Evolutionary conservation across 129 eudicot species (phyloP).

Genomic region (Centella asiatica): DNA sequence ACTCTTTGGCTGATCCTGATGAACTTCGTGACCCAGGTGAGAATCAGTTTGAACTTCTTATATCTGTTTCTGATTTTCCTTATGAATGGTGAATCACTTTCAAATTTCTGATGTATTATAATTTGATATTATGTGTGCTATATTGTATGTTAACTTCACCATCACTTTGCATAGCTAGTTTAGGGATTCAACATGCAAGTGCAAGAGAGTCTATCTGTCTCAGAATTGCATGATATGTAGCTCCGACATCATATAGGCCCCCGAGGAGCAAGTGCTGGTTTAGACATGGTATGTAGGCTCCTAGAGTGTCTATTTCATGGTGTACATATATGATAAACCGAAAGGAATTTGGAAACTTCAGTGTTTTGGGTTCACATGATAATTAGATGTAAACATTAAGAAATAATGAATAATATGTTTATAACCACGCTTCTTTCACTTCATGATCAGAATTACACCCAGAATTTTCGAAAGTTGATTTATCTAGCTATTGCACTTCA

Average conservation of each 20-base stretch:
- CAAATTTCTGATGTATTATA: not conserved
- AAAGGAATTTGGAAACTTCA: not conserved
- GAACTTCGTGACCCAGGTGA: slow-evolving; percentile 78
- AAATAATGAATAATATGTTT: too few species aligned
- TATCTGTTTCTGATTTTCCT: not conserved
- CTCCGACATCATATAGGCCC: too few species aligned
- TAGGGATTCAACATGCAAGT: not conserved
- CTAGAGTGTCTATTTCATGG: too few species aligned
- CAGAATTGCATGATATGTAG: too few species aligned
- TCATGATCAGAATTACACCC: too few species aligned
- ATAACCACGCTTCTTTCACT: too few species aligned
- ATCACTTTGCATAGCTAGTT: not conserved
- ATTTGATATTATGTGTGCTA: not conserved
- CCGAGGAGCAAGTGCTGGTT: too few species aligned
- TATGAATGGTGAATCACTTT: not conserved
- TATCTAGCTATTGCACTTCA: too few species aligned
- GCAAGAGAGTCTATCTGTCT: not conserved
- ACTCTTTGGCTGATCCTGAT: slow-evolving; percentile 78
- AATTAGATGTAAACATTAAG: too few species aligned
- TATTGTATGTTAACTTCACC: not conserved
- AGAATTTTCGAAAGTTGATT: too few species aligned
- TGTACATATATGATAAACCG: not conserved
- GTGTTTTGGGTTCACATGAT: not conserved
- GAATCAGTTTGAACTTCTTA: not conserved
- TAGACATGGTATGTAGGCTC: too few species aligned